Percentiles rank a stretch among this genome's conserved stretches.
phyloP scores from a whole-genome alignment of 176 grass and related monocot genomes.

The Zoysia pacifica region DNA sequence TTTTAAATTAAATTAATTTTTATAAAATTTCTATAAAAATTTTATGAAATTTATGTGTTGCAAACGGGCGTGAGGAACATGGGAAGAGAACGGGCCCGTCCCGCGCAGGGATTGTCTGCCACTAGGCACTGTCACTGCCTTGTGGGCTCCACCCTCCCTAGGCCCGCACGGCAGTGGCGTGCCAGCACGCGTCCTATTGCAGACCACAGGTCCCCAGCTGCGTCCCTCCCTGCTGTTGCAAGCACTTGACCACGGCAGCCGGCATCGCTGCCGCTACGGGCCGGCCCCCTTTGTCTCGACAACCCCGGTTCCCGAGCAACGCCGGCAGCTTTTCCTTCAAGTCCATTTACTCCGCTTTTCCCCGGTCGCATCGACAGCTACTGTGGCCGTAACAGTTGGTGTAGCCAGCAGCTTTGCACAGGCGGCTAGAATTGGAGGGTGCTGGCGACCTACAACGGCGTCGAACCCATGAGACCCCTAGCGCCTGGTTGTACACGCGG shows the following conservation, averaged over 20 bases:
- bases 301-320: slow-evolving; percentile 24
- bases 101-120: neutral
- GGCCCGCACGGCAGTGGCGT: too few relatives aligned
- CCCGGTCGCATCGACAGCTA: neutral
- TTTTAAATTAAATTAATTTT: too few relatives aligned
- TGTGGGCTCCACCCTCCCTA: too few relatives aligned
- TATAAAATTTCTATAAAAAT: too few relatives aligned
- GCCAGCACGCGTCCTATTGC: neutral
- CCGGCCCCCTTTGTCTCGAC: neutral
- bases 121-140: too few relatives aligned
- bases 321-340: neutral
- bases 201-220: neutral
- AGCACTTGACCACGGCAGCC: neutral
- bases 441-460: neutral
- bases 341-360: neutral
- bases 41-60: too few relatives aligned
- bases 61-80: too few relatives aligned
- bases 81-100: neutral
- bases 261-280: neutral
- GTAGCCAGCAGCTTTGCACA: neutral
- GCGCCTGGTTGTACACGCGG: neutral
- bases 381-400: neutral
- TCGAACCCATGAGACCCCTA: neutral
- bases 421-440: neutral
- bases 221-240: neutral